Percentiles rank a stretch among this genome's conserved stretches.
Evolutionary conservation across 176 grass and related monocot species (phyloP).

Genomic region (Zoysia japonica): DNA sequence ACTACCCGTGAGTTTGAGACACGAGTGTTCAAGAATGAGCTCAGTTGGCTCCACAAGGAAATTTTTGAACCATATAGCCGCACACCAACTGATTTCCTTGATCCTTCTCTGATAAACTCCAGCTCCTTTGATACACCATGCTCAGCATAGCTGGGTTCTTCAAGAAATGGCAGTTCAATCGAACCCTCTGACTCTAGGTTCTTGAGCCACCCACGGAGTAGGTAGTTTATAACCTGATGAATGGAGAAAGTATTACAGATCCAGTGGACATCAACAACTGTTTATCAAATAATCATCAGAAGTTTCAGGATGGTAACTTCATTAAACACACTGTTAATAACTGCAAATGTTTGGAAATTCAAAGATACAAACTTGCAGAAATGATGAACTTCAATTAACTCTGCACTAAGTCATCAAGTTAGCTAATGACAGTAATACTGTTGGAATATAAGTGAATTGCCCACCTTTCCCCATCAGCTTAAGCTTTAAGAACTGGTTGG

Average conservation of each 20-base stretch:
- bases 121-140: conserved; percentile 55
- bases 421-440: too few species aligned
- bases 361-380: conserved; percentile 4
- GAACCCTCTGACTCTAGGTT: conserved; percentile 82
- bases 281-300: conserved; percentile 18
- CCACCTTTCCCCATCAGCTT: too few species aligned
- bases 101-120: conserved; percentile 85
- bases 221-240: conserved; percentile 82
- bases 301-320: background rate
- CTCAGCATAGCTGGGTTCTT: conserved; percentile 61
- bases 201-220: conserved; percentile 87
- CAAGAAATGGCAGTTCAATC: conserved; percentile 64
- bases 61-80: conserved; percentile 64
- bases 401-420: background rate
- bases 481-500: too few species aligned
- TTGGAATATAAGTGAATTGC: too few species aligned
- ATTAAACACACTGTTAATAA: conserved; percentile 8
- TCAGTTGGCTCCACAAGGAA: conserved; percentile 65
- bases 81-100: conserved; percentile 69
- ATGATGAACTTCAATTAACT: conserved; percentile 13
- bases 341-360: background rate
- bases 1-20: conserved; percentile 41
- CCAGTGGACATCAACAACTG: background rate
- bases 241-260: conserved; percentile 15
- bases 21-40: conserved; percentile 57